phyloP scores from a whole-genome alignment of 495 filamentous ascomycete genomes.

The Hyaloscypha variabilis region DNA sequence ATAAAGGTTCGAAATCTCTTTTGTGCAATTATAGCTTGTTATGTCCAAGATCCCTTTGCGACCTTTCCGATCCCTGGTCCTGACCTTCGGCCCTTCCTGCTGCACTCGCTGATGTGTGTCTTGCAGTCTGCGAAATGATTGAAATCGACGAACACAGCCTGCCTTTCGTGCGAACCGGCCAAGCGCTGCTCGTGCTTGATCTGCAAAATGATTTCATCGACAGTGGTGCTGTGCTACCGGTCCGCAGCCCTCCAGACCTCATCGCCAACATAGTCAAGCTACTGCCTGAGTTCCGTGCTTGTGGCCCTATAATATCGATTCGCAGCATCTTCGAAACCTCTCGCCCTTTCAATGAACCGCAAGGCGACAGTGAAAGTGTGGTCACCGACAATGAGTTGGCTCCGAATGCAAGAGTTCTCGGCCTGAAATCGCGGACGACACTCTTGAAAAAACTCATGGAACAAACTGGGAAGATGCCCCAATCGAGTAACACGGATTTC shows the following conservation, averaged over 20 bases:
- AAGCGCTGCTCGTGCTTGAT: constrained; percentile 83
- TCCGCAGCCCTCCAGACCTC: constrained; percentile 65
- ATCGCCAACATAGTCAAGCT: constrained; percentile 67
- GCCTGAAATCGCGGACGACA: neutral
- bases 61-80: neutral
- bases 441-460: neutral
- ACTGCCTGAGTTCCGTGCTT: constrained; percentile 68
- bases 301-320: constrained; percentile 76
- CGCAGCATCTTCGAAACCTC: constrained; percentile 68
- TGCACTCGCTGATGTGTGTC: constrained; percentile 14
- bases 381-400: constrained; percentile 37
- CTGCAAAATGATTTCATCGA: constrained; percentile 91
- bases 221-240: constrained; percentile 66
- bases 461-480: constrained; percentile 4
- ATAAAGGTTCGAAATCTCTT: constrained; percentile 4
- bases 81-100: neutral
- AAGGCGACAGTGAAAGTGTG: constrained; percentile 42
- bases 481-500: neutral
- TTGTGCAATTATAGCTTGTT: neutral
- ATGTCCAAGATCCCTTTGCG: too few species aligned
- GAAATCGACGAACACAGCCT: constrained; percentile 47
- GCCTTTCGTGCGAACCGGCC: constrained; percentile 63
- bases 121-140: constrained; percentile 42
- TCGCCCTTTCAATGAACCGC: constrained; percentile 23
- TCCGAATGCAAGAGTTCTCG: neutral